Percentiles rank a stretch among this genome's conserved stretches.
Evolutionary conservation across 352 stramenopile genomes (phyloP).

Genomic region (Phytopythium cucurbitacearum): DNA sequence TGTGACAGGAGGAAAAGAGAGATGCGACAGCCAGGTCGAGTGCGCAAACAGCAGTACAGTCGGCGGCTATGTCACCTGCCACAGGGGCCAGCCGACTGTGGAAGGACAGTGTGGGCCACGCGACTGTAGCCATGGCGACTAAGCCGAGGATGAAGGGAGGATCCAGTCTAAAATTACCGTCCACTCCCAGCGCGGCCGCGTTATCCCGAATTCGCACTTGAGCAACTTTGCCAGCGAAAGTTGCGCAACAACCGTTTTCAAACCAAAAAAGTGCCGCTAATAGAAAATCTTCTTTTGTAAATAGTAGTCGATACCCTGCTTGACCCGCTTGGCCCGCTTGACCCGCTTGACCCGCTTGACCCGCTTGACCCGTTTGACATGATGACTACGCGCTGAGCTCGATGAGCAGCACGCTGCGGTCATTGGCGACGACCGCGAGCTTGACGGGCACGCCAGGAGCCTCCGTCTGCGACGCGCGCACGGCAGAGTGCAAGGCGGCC

Average conservation of each 20-base stretch:
- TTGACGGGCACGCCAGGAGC: constrained; percentile 37
- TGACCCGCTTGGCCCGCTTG: neutral
- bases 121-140: too few relatives aligned
- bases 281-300: neutral
- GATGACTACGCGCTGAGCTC: constrained; percentile 23
- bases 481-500: constrained; percentile 9
- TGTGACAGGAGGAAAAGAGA: too few relatives aligned
- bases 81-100: too few relatives aligned
- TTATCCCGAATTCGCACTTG: too few relatives aligned
- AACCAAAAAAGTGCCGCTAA: neutral
- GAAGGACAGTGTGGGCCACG: too few relatives aligned
- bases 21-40: too few relatives aligned
- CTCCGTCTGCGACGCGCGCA: neutral
- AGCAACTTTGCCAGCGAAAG: too few relatives aligned
- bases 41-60: too few relatives aligned
- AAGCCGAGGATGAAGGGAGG: too few relatives aligned
- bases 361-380: constrained; percentile 4
- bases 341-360: constrained; percentile 5
- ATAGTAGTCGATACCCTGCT: neutral
- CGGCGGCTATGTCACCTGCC: too few relatives aligned
- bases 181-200: too few relatives aligned
- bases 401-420: constrained; percentile 61
- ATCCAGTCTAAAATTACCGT: too few relatives aligned
- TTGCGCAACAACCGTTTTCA: constrained; percentile 3
- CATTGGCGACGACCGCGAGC: constrained; percentile 49